These are phyloP conservation scores for Auriculariales sp. DNA, from an alignment of 768 basidiomycete genomes.

Conservation along the genomic window DNA sequence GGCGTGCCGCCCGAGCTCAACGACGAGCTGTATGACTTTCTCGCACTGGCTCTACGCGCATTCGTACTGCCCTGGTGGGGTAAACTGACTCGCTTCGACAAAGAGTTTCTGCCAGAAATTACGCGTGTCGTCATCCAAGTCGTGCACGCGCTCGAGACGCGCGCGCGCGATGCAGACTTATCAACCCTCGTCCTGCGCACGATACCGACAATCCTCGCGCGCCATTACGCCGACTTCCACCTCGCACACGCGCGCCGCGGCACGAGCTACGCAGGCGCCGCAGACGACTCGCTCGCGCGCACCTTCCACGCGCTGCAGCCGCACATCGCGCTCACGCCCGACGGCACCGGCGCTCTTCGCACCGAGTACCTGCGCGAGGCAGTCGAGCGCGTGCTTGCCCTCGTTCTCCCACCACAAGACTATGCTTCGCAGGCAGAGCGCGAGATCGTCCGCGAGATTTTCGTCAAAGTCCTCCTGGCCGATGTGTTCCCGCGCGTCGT, in stretches of 20 bases:
- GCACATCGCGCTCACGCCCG: conserved; percentile 61
- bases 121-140: conserved; percentile 42
- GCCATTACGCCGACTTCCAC: conserved; percentile 71
- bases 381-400: conserved; percentile 59
- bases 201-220: conserved; percentile 48
- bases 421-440: conserved; percentile 67
- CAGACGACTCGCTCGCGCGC: conserved; percentile 41
- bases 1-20: conserved; percentile 40
- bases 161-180: conserved; percentile 40
- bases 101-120: conserved; percentile 63
- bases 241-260: conserved; percentile 44
- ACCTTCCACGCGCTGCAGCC: conserved; percentile 75
- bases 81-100: conserved; percentile 70
- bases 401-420: conserved; percentile 64
- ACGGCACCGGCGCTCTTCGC: conserved; percentile 41
- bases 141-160: conserved; percentile 44
- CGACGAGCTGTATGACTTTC: conserved; percentile 60
- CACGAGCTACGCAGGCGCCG: conserved; percentile 65
- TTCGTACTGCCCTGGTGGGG: conserved; percentile 80
- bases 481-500: conserved; percentile 41
- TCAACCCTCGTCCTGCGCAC: conserved; percentile 45
- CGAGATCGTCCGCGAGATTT: conserved; percentile 69
- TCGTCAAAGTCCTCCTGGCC: conserved; percentile 62
- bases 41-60: conserved; percentile 67
- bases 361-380: conserved; percentile 69